These are phyloP conservation scores for Chaetothyriales sp. DNA, from an alignment of 2,329 filamentous ascomycete genomes.

Conservation along the genomic window DNA sequence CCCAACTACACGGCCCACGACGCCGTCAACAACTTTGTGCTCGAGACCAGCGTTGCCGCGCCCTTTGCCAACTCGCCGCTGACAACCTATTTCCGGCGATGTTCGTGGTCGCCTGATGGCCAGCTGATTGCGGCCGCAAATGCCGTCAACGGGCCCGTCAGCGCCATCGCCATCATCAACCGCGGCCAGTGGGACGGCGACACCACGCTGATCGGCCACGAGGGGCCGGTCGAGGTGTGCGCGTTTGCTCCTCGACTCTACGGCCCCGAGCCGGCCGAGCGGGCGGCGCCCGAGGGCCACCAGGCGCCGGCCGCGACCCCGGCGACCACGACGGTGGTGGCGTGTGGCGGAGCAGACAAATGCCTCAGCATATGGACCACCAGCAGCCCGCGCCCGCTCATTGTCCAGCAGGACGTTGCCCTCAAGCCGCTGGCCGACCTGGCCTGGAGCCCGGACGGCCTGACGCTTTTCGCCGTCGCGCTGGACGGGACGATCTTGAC, in stretches of 20 bases:
- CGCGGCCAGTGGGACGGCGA: slow-evolving; percentile 87
- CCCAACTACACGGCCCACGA: slow-evolving; percentile 90
- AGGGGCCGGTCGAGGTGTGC: slow-evolving; percentile 92
- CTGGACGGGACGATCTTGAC: slow-evolving; percentile 80
- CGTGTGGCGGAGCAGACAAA: slow-evolving; percentile 93
- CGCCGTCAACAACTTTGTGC: slow-evolving; percentile 89
- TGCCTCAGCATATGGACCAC: slow-evolving; percentile 97
- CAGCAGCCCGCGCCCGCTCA: slow-evolving; percentile 77
- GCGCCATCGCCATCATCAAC: slow-evolving; percentile 90
- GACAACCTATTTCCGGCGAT: slow-evolving; percentile 91
- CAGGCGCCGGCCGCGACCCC: slow-evolving; percentile 25
- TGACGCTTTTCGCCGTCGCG: slow-evolving; percentile 71
- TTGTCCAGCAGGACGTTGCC: slow-evolving; percentile 78
- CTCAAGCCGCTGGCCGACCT: slow-evolving; percentile 89
- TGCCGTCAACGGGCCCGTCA: slow-evolving; percentile 92
- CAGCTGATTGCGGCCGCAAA: slow-evolving; percentile 95
- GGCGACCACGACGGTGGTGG: slow-evolving; percentile 80
- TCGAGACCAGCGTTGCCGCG: slow-evolving; percentile 77
- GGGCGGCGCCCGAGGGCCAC: slow-evolving; percentile 32
- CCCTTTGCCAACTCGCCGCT: slow-evolving; percentile 86
- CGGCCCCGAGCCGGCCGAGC: slow-evolving; percentile 51
- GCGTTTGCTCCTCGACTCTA: slow-evolving; percentile 92
- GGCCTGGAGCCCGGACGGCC: slow-evolving; percentile 85
- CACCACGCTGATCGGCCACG: slow-evolving; percentile 93
- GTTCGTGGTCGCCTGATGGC: slow-evolving; percentile 95